Percentiles rank a stretch among this genome's conserved stretches.
These are phyloP conservation scores for Senecio squalidus DNA, from an alignment of 140 eudicot species.

Conservation along the genomic window DNA sequence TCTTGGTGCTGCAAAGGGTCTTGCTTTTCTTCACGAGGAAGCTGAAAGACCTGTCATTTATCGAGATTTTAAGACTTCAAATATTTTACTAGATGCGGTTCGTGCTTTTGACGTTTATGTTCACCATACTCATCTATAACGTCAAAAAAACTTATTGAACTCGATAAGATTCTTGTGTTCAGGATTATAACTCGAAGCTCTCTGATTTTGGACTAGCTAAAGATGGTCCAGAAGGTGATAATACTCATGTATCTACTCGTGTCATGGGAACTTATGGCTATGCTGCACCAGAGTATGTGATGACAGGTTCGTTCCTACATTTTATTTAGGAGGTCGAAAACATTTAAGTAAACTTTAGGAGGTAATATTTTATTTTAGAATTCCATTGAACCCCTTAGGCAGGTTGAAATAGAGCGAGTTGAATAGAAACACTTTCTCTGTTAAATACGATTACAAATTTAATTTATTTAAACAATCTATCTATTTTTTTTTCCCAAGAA, in stretches of 20 bases:
- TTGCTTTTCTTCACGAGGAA: conserved; percentile 94
- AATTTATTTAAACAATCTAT: too few relatives aligned
- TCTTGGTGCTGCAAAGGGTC: conserved; percentile 90
- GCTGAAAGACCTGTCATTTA: conserved; percentile 92
- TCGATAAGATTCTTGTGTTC: not conserved
- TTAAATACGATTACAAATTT: not conserved
- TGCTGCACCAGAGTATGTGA: conserved; percentile 94
- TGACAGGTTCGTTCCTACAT: conserved; percentile 76
- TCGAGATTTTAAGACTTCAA: conserved; percentile 91
- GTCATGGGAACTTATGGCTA: conserved; percentile 96
- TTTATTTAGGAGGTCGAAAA: too few relatives aligned
- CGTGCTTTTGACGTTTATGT: conserved; percentile 15
- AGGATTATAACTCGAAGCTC: conserved; percentile 91
- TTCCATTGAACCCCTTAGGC: too few relatives aligned
- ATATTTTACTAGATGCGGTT: conserved; percentile 77
- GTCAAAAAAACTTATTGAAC: not conserved
- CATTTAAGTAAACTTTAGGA: too few relatives aligned
- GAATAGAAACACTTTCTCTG: too few relatives aligned
- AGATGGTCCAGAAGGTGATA: conserved; percentile 90
- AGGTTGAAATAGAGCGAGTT: too few relatives aligned
- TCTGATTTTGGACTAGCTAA: conserved; percentile 98
- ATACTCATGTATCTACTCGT: conserved; percentile 88
- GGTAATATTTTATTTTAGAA: too few relatives aligned
- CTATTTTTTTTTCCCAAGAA: too few relatives aligned
- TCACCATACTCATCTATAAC: not conserved